Evolutionary conservation across 805 yeast genomes (phyloP), one percentile per base, ranked within the genome.

Genomic region (Kazachstania africana): DNA sequence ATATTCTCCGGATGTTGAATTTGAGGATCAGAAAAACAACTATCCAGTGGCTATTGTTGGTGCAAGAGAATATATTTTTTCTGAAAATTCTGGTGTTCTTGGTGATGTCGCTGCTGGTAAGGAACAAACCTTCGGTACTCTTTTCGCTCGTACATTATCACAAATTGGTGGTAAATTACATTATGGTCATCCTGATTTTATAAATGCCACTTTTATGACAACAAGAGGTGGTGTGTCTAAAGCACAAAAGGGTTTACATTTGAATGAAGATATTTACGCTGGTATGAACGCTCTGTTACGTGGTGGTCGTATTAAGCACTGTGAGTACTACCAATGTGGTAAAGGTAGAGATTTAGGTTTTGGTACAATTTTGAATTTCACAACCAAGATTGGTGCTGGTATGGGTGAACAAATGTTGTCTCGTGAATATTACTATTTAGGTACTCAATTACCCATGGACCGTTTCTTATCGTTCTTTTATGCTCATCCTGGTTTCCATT

Each of bases 81-180:
- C 88, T 33, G 91, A 80, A 59, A 80, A 78, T 62, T 70, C 83
- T 38, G 93, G 93, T 59, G 74, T 80, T 43, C 63, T 80, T 33
- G 93, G 91, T 63, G 93, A 80, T 62, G 79, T 80, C 51, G 93
- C 93, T 32, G 93, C 93, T 29, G 91, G 91, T 60, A 80, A 80
- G 55, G 93, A 80, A 64, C 93, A 80, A 60, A 79, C 91, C 34
- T 80, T 80, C 52, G 93, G 93, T 62, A 80, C 93, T 0, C 61
- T 80, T 45, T 80, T 78, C 48, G 82, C 91, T 9, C 70, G 93
- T 66, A 80, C 91, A 15, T 63, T 80, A 48, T 78, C 88, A 39
- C 84, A 78, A 62, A 70, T 80, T 53, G 91, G 91, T 52, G 91
- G 87, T 53, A 80, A 80, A 48, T 66, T 80, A 50, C 91, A 80